Base-by-base conservation (phyloP, 2,329 filamentous ascomycete species). In the Lizonia empirigonia region DNA sequence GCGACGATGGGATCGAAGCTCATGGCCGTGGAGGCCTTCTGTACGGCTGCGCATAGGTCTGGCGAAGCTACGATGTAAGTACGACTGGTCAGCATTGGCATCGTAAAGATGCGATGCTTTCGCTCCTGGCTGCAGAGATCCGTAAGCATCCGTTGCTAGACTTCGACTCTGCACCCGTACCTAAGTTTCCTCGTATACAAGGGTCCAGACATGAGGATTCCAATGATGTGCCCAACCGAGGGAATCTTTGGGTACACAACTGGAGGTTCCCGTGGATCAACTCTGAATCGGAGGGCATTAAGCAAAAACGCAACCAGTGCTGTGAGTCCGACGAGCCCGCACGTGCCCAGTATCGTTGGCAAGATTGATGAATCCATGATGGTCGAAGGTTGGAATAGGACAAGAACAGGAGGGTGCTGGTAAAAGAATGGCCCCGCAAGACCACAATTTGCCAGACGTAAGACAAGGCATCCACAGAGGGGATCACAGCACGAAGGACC, bases 31-130 rank as follows among this genome's bases (percentile, higher is more conserved):
- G 65, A 63, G 16, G 67, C 68, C 18, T 76, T 74, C 26, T 78
- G 70, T 10, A 76, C 71, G 6, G 71, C 60, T 19, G 73, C 68
- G 13, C 76, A 65, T 4, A 81, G 58, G 1, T 60, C 41, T 1
- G 79, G 74, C 5, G 72, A 70, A 34, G 68, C 76, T 18, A 80
- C 71, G n/a, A 76, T 50, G 59, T 82, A 82, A 18, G 78, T 62
- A 44, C 77, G 77, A 29, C 69, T 62, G 38, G 66, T 73, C 20
- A 78, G 64, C 63, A 80, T 76, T 9, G 74, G 76, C 4, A 82
- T 61, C 0, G 79, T 79, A 41, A 73, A 77, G 46, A 78, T 76
- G 8, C 63, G 65, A 33, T 59, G 44, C 15, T 54, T 58, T 34
- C 47, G 48, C 19, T 47, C 44, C 34, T 57, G 34, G 39, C 65